Base-by-base conservation (phyloP, 2,329 filamentous ascomycete genomes). In the Cyphellophora europaea region DNA sequence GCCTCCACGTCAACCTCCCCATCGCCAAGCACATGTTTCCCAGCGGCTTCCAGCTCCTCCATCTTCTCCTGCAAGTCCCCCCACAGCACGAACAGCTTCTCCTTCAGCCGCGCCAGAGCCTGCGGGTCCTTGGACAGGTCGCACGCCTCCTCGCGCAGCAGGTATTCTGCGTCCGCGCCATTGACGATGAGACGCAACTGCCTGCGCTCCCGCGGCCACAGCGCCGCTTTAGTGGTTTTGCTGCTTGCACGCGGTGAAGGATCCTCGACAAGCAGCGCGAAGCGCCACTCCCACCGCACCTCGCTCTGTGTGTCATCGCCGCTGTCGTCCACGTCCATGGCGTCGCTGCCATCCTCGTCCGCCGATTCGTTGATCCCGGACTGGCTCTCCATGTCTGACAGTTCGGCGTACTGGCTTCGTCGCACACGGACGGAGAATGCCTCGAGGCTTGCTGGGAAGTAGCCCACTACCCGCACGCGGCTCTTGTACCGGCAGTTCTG, bases 251-350 rank as follows among this genome's bases (percentile, higher is more conserved):
- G n/a, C n/a, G n/a, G n/a, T n/a, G n/a, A n/a, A 8, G 21, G 21
- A 44, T 88, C 83, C 56, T 93, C 82, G 1, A 95, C 72, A 10
- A 82, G 67, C 15, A 96, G 67, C 14, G 73, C 74, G 57, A 95
- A 95, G 11, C 74, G 71, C 88, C 88, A 95, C 55, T 91, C 77
- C 82, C 85, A 94, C n/a, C 21, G 8, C 2, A 53, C 29, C n/a
- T 49, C 53, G 21, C n/a, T 25, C 6, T 13, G 12, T 3, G 15
- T 12, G 12, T 18, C 18, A 3, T 46, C 45, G 16, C 50, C 40
- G 6, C 31, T 30, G 5, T 36, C 28, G 14, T 40, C 33, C 6
- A 36, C 40, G 8, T 41, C 37, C n/a, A 44, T 34, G 5, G 55
- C 50, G 13, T 51, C 49, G 11, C 55, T 55, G 21, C 21, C 21